Percentiles rank a stretch among this genome's conserved stretches.
Evolutionary conservation across 768 basidiomycete genomes (phyloP).

Genomic region (Termitomyces sp.): DNA sequence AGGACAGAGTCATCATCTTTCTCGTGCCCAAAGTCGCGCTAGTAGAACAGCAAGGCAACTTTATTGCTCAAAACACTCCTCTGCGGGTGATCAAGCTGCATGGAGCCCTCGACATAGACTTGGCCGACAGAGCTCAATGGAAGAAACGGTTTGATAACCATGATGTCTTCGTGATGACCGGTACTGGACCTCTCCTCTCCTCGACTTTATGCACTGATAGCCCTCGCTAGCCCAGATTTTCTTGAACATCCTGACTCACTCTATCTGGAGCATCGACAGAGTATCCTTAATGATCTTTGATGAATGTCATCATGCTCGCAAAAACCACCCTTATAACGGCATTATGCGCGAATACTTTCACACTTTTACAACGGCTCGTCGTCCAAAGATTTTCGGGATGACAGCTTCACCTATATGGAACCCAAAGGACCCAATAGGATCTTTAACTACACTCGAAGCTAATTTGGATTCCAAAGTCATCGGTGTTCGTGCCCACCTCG

Average conservation of each 20-base stretch:
- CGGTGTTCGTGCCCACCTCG: constrained; percentile 66
- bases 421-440: constrained; percentile 61
- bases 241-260: constrained; percentile 76
- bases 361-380: constrained; percentile 36
- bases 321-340: constrained; percentile 74
- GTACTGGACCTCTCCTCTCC: constrained; percentile 33
- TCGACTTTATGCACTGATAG: neutral
- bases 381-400: constrained; percentile 92
- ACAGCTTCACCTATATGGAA: constrained; percentile 91
- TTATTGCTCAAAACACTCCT: constrained; percentile 61
- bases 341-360: constrained; percentile 70
- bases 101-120: constrained; percentile 69
- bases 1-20: constrained; percentile 69
- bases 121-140: constrained; percentile 69
- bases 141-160: constrained; percentile 53
- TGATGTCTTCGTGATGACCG: constrained; percentile 86
- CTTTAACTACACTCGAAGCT: constrained; percentile 61
- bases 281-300: constrained; percentile 76
- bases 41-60: constrained; percentile 78
- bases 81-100: constrained; percentile 67
- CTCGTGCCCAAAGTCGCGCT: constrained; percentile 84
- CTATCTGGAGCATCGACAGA: constrained; percentile 71
- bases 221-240: constrained; percentile 77
- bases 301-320: constrained; percentile 78
- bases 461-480: constrained; percentile 76